Evolutionary conservation across 352 stramenopile species (phyloP).

Genomic region (Globisporangium abappressorium): DNA sequence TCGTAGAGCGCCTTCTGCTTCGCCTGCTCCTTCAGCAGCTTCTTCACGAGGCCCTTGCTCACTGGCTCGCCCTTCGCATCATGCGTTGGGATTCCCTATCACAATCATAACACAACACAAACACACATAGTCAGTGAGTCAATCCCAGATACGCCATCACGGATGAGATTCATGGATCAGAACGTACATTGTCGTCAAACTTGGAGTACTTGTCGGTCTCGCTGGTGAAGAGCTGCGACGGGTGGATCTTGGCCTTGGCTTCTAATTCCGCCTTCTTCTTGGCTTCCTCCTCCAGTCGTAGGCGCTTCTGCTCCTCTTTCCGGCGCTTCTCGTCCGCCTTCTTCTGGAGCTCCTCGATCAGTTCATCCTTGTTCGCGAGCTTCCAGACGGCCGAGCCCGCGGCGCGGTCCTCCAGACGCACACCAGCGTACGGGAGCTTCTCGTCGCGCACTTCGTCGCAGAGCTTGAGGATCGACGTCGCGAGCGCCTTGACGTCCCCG

Average conservation of each 20-base stretch:
- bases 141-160: neutral
- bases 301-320: conserved; percentile 79
- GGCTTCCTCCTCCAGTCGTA: conserved; percentile 66
- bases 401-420: conserved; percentile 86
- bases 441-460: conserved; percentile 90
- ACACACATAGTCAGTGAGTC: neutral
- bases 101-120: neutral
- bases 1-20: conserved; percentile 94
- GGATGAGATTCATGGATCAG: neutral
- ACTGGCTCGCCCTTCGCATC: conserved; percentile 90
- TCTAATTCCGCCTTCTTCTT: conserved; percentile 80
- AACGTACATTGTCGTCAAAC: conserved; percentile 86
- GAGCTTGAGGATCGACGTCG: conserved; percentile 66
- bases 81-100: conserved; percentile 93
- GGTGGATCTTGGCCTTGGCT: conserved; percentile 89
- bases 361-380: conserved; percentile 87
- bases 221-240: conserved; percentile 90
- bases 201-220: conserved; percentile 88
- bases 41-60: conserved; percentile 96
- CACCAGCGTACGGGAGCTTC: conserved; percentile 82
- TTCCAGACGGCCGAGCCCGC: conserved; percentile 83
- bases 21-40: conserved; percentile 95
- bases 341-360: conserved; percentile 76
- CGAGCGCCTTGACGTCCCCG: conserved; percentile 51
- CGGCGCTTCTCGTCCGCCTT: conserved; percentile 73